phyloP scores from a whole-genome alignment of 73 alveolate species.

The Paramecium sexaurelia region DNA sequence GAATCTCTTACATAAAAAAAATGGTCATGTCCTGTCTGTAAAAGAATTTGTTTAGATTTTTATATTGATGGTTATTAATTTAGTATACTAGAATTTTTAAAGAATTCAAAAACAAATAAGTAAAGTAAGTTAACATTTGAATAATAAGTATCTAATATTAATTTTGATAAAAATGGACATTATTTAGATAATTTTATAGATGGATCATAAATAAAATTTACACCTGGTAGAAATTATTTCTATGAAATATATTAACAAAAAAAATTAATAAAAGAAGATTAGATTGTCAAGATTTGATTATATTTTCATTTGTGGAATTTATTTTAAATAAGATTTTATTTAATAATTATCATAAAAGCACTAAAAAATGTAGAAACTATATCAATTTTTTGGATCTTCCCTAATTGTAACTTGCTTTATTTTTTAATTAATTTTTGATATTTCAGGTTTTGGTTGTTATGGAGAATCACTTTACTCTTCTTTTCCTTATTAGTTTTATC shows the following conservation, averaged over 20 bases:
- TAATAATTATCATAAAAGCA: no score
- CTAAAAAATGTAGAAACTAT: background rate
- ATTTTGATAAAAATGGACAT: constrained; percentile 31
- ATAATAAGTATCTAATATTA: background rate
- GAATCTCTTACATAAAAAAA: background rate
- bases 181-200: background rate
- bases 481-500: background rate
- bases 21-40: constrained; percentile 27
- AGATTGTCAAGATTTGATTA: background rate
- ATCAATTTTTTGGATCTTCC: background rate
- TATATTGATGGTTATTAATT: background rate
- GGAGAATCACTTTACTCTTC: background rate
- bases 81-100: background rate
- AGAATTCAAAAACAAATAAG: background rate
- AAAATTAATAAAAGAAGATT: background rate
- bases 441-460: background rate
- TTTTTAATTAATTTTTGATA: background rate
- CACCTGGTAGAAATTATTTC: background rate
- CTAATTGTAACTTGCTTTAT: background rate
- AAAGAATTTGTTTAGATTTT: background rate
- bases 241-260: background rate
- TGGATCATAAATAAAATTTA: background rate
- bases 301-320: no score
- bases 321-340: no score
- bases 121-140: background rate